phyloP scores from a whole-genome alignment of 768 basidiomycete species.

The Panellus pusillus region DNA sequence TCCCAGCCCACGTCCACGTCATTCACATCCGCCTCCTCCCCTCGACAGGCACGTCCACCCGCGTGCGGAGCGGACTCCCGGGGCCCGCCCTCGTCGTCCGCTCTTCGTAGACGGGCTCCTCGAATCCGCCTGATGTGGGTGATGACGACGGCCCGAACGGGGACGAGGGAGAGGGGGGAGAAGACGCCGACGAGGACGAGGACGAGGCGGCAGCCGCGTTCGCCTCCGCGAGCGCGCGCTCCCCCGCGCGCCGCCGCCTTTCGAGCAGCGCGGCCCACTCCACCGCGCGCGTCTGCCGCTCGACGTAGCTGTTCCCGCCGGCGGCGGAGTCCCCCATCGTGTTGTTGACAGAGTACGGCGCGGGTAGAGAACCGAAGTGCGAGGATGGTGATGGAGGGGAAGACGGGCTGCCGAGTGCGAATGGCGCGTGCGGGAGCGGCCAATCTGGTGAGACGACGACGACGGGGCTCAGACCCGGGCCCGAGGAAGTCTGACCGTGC shows the following conservation, averaged over 20 bases:
- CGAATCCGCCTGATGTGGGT: too few species aligned
- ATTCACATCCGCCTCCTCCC: background rate
- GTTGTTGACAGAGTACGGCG: too few species aligned
- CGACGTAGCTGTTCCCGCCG: background rate
- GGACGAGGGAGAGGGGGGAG: too few species aligned
- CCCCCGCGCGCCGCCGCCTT: conserved; percentile 14
- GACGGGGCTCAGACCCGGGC: background rate
- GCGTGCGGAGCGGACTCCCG: too few species aligned
- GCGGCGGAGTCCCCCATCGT: background rate
- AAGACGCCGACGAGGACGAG: too few species aligned
- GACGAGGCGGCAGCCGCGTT: background rate
- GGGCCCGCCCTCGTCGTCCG: background rate
- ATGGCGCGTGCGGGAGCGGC: conserved; percentile 16
- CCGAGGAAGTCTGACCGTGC: background rate
- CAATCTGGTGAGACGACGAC: conserved; percentile 18
- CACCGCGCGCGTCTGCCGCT: conserved; percentile 19
- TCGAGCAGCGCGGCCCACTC: conserved; percentile 19
- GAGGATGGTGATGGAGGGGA: too few species aligned
- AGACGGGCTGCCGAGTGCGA: too few species aligned
- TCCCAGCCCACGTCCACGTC: background rate
- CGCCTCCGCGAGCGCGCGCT: conserved; percentile 11
- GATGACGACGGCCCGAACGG: too few species aligned
- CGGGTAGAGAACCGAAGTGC: too few species aligned
- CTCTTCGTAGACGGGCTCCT: too few species aligned
- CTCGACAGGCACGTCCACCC: background rate